Base-by-base conservation (phyloP, 106 monocot species). In the Dactylorhiza incarnata region DNA sequence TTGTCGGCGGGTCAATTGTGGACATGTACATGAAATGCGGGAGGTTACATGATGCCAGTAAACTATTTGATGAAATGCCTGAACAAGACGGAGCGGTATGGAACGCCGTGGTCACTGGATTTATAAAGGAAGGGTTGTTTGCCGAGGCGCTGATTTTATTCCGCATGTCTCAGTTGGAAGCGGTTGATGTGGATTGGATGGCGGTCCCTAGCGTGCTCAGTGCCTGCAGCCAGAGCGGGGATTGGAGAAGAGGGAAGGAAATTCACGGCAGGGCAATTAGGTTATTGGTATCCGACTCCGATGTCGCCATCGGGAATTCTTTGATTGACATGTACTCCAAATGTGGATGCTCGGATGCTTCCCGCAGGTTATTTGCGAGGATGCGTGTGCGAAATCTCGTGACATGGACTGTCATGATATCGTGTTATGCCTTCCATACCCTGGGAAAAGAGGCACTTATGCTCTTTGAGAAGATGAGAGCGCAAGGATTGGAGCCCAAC, bases 311-410 rank as follows among this genome's bases (percentile, higher is more conserved):
- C 45, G 76, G 74, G 56, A 92, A 89, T 72, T 78, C 89, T 3
- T 77, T 92, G 81, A 77, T 89, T n/a, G 87, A 85, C 7, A 89
- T 92, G 92, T 92, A 92, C 70, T 76, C 84, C 2, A 83, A 89
- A 67, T 92, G 92, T 20, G 92, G 92, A 1, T 75, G 63, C 62
- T 43, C 78, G 46, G 69, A 77, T 48, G 83, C 81, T 66, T 79
- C 89, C 7, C 37, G 13, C 6, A 74, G 26, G 43, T 83, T 92
- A 16, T 89, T 89, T 65, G 29, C 45, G 7, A 37, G n/a, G 17
- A 92, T 92, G 85, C 19, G 11, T 2, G 26, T 15, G 13, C 52
- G 68, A 61, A 83, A 87, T 53, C 22, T 81, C 16, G 78, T 92
- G 4, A 84, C 78, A 0, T 93, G 89, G 89, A 87, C 87, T 14